Evolutionary conservation across 257 asterid species (phyloP).

Genomic region (Solanum gandarillasii): DNA sequence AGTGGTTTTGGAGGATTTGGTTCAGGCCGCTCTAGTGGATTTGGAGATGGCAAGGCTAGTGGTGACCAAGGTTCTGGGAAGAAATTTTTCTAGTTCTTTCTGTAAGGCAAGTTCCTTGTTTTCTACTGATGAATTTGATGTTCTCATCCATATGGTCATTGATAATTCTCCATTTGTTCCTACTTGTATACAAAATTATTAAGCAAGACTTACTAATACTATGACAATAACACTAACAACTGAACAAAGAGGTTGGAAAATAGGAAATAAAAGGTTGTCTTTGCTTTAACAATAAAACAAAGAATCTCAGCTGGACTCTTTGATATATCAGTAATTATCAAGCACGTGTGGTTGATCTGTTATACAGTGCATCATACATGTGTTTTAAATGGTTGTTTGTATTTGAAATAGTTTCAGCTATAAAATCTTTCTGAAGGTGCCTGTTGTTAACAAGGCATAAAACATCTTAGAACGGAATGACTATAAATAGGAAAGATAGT

Average conservation of each 20-base stretch:
- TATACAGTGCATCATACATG: neutral
- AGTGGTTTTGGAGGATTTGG: conserved; percentile 25
- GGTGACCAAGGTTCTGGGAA: conserved; percentile 12
- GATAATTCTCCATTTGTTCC: neutral
- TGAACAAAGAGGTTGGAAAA: neutral
- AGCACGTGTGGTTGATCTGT: neutral
- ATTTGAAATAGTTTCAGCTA: neutral
- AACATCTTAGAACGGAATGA: neutral
- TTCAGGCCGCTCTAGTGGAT: neutral
- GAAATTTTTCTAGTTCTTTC: conserved; percentile 11
- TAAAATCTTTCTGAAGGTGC: neutral
- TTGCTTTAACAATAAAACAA: neutral
- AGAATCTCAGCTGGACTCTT: neutral
- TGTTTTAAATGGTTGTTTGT: neutral
- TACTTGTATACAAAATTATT: neutral
- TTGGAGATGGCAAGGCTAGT: conserved; percentile 13
- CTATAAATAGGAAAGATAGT: neutral
- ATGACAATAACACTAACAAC: neutral
- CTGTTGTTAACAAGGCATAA: neutral
- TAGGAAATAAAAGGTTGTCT: neutral
- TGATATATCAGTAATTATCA: neutral
- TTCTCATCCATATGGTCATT: neutral
- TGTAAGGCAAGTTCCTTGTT: neutral
- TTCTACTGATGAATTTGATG: neutral
- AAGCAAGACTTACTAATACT: neutral